These are phyloP conservation scores for Nepenthes gracilis DNA, from an alignment of 148 eudicot species.

Conservation along the genomic window DNA sequence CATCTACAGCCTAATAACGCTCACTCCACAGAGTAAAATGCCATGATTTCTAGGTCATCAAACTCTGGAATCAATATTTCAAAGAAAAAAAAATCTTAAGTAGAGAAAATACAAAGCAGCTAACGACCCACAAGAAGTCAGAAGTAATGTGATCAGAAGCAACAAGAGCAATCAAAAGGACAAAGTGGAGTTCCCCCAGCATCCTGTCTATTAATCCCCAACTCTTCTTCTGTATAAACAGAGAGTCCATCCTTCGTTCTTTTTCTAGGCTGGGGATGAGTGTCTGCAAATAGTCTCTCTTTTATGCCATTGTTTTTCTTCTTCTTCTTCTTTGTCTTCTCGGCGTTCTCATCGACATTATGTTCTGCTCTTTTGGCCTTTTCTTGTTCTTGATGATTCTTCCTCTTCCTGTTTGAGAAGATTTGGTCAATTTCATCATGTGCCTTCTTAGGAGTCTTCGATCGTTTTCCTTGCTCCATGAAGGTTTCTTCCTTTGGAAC, in stretches of 20 bases:
- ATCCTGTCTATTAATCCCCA: conserved; percentile 45
- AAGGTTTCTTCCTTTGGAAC: conserved; percentile 12
- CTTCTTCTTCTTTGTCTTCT: conserved; percentile 13
- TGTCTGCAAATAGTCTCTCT: conserved; percentile 10
- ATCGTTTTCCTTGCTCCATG: conserved; percentile 6
- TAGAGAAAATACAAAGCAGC: too few relatives aligned
- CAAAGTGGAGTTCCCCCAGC: conserved; percentile 64
- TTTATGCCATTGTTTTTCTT: conserved; percentile 9
- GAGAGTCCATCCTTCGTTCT: conserved; percentile 53
- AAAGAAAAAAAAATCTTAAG: too few relatives aligned
- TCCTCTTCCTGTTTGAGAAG: conserved; percentile 28
- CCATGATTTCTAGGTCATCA: too few relatives aligned
- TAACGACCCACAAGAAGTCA: too few relatives aligned
- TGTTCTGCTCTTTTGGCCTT: conserved; percentile 8
- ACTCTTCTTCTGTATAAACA: conserved; percentile 52
- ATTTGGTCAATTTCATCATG: conserved; percentile 13
- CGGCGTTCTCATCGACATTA: conserved; percentile 11
- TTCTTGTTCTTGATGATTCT: conserved; percentile 20
- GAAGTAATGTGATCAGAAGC: conserved; percentile 27
- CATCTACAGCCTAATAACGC: too few relatives aligned
- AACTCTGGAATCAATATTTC: too few relatives aligned
- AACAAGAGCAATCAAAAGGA: conserved; percentile 85
- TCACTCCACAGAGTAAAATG: too few relatives aligned
- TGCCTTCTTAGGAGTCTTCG: conserved; percentile 2
- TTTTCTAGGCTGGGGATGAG: conserved; percentile 29